These are phyloP conservation scores for Ceratocystis albifundus DNA, from an alignment of 2,329 filamentous ascomycete genomes.

Conservation along the genomic window DNA sequence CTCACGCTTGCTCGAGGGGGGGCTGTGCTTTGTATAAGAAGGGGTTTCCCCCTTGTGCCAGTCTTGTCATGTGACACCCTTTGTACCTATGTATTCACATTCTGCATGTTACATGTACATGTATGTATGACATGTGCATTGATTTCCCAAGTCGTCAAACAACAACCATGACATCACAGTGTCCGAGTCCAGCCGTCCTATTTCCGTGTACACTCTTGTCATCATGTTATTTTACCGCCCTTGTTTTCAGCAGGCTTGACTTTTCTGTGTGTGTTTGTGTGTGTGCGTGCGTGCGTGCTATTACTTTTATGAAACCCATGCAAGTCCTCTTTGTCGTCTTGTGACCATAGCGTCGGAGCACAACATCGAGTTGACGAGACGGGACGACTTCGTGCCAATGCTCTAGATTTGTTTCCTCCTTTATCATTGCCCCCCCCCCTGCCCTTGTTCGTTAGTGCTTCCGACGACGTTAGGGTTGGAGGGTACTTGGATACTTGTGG, in stretches of 20 bases:
- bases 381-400: background rate
- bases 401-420: background rate
- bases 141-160: conserved; percentile 2
- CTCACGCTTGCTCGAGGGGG: background rate
- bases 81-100: conserved; percentile 1
- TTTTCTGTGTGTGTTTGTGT: background rate
- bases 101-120: background rate
- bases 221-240: background rate
- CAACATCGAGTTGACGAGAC: background rate
- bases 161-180: background rate
- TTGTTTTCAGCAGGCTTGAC: background rate
- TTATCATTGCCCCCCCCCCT: background rate
- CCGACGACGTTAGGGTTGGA: background rate
- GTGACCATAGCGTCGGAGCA: no score
- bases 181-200: background rate
- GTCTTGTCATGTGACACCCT: conserved; percentile 6
- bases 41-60: background rate
- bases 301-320: background rate
- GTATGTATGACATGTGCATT: conserved; percentile 12
- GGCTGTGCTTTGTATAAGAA: background rate
- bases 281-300: background rate
- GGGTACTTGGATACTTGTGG: background rate
- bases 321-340: background rate
- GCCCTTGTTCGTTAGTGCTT: background rate
- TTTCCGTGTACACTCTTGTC: background rate